These are phyloP conservation scores for Ascochyta lentis DNA, from an alignment of 2,329 filamentous ascomycete genomes.

Conservation along the genomic window DNA sequence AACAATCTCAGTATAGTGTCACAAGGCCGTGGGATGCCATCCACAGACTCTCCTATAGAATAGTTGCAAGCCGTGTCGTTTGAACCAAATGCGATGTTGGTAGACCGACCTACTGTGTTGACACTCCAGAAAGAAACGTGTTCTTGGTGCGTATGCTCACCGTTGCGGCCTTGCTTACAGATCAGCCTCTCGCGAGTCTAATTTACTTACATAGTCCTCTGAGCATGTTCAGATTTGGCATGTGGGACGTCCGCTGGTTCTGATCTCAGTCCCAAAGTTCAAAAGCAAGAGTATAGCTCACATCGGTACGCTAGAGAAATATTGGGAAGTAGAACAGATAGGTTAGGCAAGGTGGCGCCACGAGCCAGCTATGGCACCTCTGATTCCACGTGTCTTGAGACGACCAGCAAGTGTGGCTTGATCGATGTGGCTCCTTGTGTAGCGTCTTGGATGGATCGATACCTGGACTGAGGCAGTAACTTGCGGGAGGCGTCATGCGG, in stretches of 20 bases:
- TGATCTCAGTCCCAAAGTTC: no score
- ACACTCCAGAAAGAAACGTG: no score
- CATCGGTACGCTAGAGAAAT: neutral
- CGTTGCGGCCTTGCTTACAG: no score
- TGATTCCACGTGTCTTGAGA: neutral
- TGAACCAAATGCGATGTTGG: neutral
- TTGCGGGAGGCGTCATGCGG: conserved; percentile 3
- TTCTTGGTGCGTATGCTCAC: no score
- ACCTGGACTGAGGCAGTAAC: neutral
- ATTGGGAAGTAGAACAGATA: neutral
- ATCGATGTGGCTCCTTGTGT: neutral
- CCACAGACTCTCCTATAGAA: neutral
- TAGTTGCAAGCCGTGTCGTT: neutral
- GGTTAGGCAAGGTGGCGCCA: neutral
- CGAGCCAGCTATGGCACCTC: neutral
- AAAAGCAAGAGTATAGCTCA: neutral
- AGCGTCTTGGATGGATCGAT: neutral
- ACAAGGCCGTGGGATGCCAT: no score
- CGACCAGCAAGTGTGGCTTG: neutral
- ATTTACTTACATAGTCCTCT: no score
- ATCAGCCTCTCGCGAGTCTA: no score
- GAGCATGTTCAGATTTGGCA: no score
- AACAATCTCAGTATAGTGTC: no score
- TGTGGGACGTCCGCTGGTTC: no score
- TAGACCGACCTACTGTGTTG: no score